Evolutionary conservation across 345 rosid species (phyloP), one percentile per base, ranked within the genome.

Genomic region (Abelmoschus esculentus): DNA sequence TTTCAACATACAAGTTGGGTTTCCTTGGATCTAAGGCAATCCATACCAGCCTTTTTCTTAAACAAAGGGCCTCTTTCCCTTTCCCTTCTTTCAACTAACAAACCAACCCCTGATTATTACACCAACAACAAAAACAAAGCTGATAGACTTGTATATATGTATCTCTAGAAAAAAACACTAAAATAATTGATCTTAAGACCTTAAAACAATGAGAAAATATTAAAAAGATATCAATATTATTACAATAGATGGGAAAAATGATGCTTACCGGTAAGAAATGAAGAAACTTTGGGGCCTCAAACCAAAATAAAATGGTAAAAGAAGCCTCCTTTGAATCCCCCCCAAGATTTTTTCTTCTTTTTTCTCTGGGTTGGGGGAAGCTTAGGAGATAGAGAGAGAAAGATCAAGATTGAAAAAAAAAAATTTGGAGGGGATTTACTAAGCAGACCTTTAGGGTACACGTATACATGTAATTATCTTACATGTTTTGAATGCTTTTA

Each of bases 11-110:
- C 61, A 77, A 73, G 40, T 63, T 74, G 63, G 17, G 61, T 72
- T 80, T 58, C 87, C 84, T n/a, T 78, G 84, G 87, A 88, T 84
- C 85, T 75, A 74, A 78, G 81, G 89, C 71, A 88, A 88, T 79
- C 79, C 81, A 78, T 74, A 69, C 67, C 72, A 75, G 71, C 72
- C n/a, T 85, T 76, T 80, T 76, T 72, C 22, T 70, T 60, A 70
- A 76, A 63, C 31, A 67, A 10, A 60, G 67, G 63, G 60, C 57
- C 76, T 68, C 73, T 55, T 79, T 67, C 68, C 70, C 46, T 52
- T 70, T 44, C 67, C 67, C 17, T 55, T 64, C 59, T 58, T 26
- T 22, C 73, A 67, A 68, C 49, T 46, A 73, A 66, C 32, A 56
- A 49, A 66, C 47, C 61, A 60, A 78, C 74, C 67, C 58, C 47